These are phyloP conservation scores for Catharanthus roseus DNA, from an alignment of 257 asterid species.

Conservation along the genomic window DNA sequence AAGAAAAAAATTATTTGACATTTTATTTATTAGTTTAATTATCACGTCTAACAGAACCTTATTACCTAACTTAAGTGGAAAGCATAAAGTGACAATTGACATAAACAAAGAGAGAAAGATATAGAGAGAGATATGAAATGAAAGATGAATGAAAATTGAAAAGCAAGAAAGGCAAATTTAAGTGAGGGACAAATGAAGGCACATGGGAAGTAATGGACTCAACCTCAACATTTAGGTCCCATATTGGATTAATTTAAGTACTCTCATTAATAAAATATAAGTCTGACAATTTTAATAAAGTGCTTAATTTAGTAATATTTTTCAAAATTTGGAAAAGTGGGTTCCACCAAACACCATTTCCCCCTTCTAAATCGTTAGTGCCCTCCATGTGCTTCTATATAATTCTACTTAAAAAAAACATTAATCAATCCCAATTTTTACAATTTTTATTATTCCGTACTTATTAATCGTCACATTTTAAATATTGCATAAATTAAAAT, in stretches of 20 bases:
- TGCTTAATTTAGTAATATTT: no score
- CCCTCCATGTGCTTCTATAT: conserved; percentile 35
- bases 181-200: conserved; percentile 21
- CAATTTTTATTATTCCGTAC: no score
- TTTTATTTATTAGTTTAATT: conserved; percentile 28
- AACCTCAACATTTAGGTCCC: conserved; percentile 32
- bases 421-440: no score
- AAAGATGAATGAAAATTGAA: no score
- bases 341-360: conserved; percentile 21
- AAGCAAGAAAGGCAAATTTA: no score
- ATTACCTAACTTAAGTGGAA: conserved; percentile 34
- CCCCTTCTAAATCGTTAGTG: conserved; percentile 28
- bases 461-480: no score
- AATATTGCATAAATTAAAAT: no score
- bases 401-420: no score
- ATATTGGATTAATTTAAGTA: no score
- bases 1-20: conserved; percentile 24
- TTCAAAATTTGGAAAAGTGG: conserved; percentile 21
- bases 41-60: conserved; percentile 36
- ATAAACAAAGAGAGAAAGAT: background rate
- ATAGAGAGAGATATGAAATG: background rate
- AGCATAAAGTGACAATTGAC: conserved; percentile 22
- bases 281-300: conserved; percentile 21
- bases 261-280: no score
- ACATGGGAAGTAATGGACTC: conserved; percentile 41